A percentile compares a stretch with the other conserved stretches of the same genome.
Conservation (phyloP, 208 protist genomes). For the Crithidia fasciculata region DNA sequence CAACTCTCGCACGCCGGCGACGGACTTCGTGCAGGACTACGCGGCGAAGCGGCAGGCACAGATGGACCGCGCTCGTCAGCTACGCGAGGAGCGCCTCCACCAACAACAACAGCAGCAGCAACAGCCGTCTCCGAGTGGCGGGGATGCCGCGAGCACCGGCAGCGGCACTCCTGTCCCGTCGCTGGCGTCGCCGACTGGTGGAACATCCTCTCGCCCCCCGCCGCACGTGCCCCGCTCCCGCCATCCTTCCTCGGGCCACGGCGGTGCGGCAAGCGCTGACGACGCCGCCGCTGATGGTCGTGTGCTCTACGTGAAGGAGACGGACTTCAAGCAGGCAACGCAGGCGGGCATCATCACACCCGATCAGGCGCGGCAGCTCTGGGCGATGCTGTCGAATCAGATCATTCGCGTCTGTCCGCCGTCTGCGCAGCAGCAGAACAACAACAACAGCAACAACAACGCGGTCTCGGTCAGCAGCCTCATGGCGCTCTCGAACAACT, state of each 20-base stretch:
- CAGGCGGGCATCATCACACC: constrained; percentile 81
- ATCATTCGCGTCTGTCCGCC: constrained; percentile 63
- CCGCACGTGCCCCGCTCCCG: constrained; percentile 14
- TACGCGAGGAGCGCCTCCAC: constrained; percentile 74
- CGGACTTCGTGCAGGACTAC: constrained; percentile 89
- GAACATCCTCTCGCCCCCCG: constrained; percentile 14
- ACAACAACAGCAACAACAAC: constrained; percentile 17
- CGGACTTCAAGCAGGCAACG: constrained; percentile 78
- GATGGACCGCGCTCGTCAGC: constrained; percentile 72
- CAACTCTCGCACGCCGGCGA: constrained; percentile 47
- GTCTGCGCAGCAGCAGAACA: constrained; percentile 1
- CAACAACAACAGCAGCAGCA: constrained; percentile 26
- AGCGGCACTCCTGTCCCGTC: background rate
- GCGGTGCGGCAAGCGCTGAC: background rate
- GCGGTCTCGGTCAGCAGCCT: constrained; percentile 44
- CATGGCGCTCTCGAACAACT: constrained; percentile 43
- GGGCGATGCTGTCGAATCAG: constrained; percentile 87
- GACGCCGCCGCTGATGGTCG: background rate
- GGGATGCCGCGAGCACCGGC: constrained; percentile 15
- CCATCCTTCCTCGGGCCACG: constrained; percentile 10
- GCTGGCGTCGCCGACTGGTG: background rate
- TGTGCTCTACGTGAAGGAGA: constrained; percentile 71
- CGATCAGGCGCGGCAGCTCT: constrained; percentile 84
- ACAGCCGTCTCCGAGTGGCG: background rate
- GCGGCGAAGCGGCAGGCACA: constrained; percentile 85